phyloP scores from a whole-genome alignment of 257 asterid genomes.

The Jasminum sambac region DNA sequence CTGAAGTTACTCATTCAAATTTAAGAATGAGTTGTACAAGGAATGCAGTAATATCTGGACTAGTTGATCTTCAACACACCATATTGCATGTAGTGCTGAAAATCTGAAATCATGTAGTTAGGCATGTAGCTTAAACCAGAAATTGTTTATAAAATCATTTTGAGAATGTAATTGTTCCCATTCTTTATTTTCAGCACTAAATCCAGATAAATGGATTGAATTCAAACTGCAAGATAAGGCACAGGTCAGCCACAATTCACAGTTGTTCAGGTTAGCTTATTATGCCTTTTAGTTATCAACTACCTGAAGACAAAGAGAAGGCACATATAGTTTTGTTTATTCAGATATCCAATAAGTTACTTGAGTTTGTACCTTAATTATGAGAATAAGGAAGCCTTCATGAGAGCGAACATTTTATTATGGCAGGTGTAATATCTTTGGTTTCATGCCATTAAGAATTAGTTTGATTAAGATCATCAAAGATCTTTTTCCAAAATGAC shows the following conservation, averaged over 20 bases:
- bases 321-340: neutral
- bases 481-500: too few relatives aligned
- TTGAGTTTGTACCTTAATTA: conserved; percentile 17
- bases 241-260: conserved; percentile 90
- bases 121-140: conserved; percentile 5
- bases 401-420: conserved; percentile 6
- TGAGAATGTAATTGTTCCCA: conserved; percentile 7
- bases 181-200: conserved; percentile 63
- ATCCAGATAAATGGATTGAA: conserved; percentile 85
- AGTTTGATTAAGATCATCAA: too few relatives aligned
- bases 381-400: conserved; percentile 12
- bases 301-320: neutral
- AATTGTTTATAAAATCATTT: conserved; percentile 10
- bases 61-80: neutral
- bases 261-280: conserved; percentile 69
- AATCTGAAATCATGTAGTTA: neutral
- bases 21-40: neutral
- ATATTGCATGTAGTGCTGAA: neutral
- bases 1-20: neutral
- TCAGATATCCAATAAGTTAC: neutral
- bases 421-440: conserved; percentile 14
- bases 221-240: conserved; percentile 89
- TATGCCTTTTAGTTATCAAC: neutral
- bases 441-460: neutral
- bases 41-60: neutral